A percentile compares a stretch with the other conserved stretches of the same genome.
These are phyloP conservation scores for Podospora australis DNA, from an alignment of 495 filamentous ascomycete species.

Conservation along the genomic window DNA sequence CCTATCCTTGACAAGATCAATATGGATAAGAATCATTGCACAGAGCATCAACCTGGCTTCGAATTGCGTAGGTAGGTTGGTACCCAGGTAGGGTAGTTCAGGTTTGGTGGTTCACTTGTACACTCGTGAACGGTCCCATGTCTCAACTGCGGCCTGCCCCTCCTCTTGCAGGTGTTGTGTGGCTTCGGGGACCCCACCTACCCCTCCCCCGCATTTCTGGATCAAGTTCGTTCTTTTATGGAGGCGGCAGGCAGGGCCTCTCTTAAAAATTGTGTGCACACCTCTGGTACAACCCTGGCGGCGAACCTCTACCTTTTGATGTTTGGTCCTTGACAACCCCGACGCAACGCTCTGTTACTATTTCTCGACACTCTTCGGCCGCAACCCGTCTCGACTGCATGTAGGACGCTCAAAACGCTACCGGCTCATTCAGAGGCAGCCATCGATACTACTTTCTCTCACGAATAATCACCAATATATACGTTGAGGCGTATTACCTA, in stretches of 20 bases:
- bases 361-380: constrained; percentile 5
- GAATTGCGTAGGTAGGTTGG: too few species aligned
- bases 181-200: neutral
- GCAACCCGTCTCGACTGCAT: constrained; percentile 1
- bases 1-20: too few species aligned
- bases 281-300: constrained; percentile 3
- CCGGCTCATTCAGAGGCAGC: too few species aligned
- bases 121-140: too few species aligned
- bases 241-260: neutral
- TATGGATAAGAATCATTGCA: too few species aligned
- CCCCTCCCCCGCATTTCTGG: constrained; percentile 18
- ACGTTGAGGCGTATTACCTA: neutral
- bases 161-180: neutral
- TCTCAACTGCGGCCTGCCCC: too few species aligned
- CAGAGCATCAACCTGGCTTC: too few species aligned
- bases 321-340: constrained; percentile 21
- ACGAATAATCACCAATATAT: neutral
- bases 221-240: neutral
- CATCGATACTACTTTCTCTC: too few species aligned
- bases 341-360: constrained; percentile 18
- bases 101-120: too few species aligned
- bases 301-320: constrained; percentile 7
- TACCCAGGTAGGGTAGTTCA: too few species aligned
- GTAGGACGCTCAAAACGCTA: too few species aligned
- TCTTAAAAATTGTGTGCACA: too few species aligned